phyloP scores from a whole-genome alignment of 306 rosid species.

The Luffa acutangula region DNA sequence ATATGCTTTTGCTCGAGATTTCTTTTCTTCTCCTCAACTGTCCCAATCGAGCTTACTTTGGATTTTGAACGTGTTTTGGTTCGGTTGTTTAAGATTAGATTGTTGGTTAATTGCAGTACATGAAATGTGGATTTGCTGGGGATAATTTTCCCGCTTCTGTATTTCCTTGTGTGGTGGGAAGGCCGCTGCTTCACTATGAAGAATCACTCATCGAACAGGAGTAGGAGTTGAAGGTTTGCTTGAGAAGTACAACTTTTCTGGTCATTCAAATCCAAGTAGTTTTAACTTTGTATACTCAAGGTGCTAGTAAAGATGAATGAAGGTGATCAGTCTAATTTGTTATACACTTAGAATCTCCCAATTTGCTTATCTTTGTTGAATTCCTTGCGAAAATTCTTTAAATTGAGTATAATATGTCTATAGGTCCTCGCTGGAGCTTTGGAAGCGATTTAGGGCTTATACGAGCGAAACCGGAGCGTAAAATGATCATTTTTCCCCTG shows the following conservation, averaged over 20 bases:
- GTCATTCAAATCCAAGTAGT: constrained; percentile 92
- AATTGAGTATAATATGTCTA: no score
- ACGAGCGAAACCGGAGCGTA: no score
- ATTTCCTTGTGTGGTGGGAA: constrained; percentile 90
- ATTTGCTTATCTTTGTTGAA: no score
- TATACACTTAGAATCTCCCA: no score
- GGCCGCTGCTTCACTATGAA: constrained; percentile 92
- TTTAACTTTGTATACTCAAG: constrained; percentile 93
- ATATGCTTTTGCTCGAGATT: background rate
- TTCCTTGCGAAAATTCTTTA: no score
- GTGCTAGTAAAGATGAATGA: constrained; percentile 77
- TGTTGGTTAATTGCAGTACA: constrained; percentile 45
- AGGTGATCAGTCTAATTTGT: no score
- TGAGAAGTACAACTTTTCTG: constrained; percentile 90
- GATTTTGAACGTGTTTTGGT: background rate
- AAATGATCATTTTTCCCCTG: no score
- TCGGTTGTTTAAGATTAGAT: background rate
- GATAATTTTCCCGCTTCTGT: constrained; percentile 91
- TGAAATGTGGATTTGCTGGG: constrained; percentile 90
- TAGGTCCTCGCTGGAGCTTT: no score
- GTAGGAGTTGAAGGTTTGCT: constrained; percentile 43
- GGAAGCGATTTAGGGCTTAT: no score
- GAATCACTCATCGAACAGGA: constrained; percentile 79
- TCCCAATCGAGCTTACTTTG: background rate
- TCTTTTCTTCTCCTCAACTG: background rate